These are phyloP conservation scores for Thelonectria blattea DNA, from an alignment of 2,329 filamentous ascomycete species.

Conservation along the genomic window DNA sequence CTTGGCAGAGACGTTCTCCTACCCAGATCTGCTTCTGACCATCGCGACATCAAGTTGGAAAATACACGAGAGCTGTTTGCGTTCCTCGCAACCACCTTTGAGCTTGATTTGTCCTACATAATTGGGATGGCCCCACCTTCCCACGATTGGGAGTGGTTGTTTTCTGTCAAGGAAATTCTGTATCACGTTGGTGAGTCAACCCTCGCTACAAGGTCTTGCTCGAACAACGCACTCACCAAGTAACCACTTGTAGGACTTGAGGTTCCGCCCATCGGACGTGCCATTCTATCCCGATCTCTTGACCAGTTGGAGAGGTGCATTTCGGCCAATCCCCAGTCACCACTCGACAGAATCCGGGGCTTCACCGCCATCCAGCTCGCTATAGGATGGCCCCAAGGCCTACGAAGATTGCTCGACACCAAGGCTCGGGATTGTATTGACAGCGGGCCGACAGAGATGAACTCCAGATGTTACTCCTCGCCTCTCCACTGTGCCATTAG, in stretches of 20 bases:
- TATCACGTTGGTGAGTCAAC: neutral
- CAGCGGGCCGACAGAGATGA: neutral
- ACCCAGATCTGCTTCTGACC: too few relatives aligned
- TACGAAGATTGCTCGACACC: neutral
- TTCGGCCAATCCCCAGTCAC: neutral
- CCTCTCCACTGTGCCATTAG: neutral
- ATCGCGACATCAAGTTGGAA: too few relatives aligned
- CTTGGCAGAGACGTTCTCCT: too few relatives aligned
- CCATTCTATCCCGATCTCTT: neutral
- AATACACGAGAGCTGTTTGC: neutral
- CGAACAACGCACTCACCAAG: neutral
- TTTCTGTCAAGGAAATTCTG: neutral
- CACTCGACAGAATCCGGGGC: neutral
- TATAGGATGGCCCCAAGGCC: neutral
- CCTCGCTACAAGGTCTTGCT: too few relatives aligned
- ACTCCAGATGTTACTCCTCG: too few relatives aligned
- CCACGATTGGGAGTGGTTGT: neutral
- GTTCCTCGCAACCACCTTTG: neutral
- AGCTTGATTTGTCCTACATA: neutral
- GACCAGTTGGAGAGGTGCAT: neutral
- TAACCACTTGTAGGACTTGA: neutral
- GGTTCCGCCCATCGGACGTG: neutral
- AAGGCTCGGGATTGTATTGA: neutral
- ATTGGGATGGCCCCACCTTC: neutral
- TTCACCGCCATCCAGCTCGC: neutral